A percentile compares a stretch with the other conserved stretches of the same genome.
Evolutionary conservation across 1,284 basidiomycete genomes (phyloP).

Genomic region (Xerocomus amazonicus): DNA sequence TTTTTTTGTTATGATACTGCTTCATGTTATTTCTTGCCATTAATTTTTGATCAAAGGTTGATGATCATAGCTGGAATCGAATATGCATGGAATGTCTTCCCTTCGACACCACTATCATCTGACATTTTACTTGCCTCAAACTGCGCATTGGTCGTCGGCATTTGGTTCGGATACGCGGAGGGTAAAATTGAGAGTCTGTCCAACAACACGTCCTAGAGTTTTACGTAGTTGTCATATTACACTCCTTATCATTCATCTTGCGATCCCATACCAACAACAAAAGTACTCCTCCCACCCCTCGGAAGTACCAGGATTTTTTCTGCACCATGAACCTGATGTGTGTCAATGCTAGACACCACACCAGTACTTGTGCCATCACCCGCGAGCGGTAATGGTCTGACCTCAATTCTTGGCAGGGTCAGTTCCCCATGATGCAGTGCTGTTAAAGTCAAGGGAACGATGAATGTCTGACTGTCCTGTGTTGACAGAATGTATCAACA

Average conservation of each 20-base stretch:
- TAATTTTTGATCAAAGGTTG: slow-evolving; percentile 44
- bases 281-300: slow-evolving; percentile 74
- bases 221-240: not conserved
- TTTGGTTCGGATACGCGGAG: slow-evolving; percentile 56
- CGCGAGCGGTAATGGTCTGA: slow-evolving; percentile 55
- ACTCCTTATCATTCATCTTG: slow-evolving; percentile 18
- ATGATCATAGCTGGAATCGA: slow-evolving; percentile 64
- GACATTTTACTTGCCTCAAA: slow-evolving; percentile 59
- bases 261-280: slow-evolving; percentile 66
- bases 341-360: slow-evolving; percentile 58
- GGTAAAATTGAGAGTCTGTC: slow-evolving; percentile 26
- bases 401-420: slow-evolving; percentile 61
- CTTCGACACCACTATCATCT: slow-evolving; percentile 75
- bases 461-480: slow-evolving; percentile 57
- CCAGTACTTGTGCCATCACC: slow-evolving; percentile 43
- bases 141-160: slow-evolving; percentile 53
- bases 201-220: not conserved
- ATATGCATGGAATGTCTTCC: slow-evolving; percentile 86
- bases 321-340: slow-evolving; percentile 74
- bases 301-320: slow-evolving; percentile 71
- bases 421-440: slow-evolving; percentile 77
- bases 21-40: no score
- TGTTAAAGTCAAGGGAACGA: slow-evolving; percentile 65
- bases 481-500: slow-evolving; percentile 2
- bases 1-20: slow-evolving; percentile 6